phyloP scores from a whole-genome alignment of 1,284 basidiomycete species.

The Violaceomyces palustris region DNA sequence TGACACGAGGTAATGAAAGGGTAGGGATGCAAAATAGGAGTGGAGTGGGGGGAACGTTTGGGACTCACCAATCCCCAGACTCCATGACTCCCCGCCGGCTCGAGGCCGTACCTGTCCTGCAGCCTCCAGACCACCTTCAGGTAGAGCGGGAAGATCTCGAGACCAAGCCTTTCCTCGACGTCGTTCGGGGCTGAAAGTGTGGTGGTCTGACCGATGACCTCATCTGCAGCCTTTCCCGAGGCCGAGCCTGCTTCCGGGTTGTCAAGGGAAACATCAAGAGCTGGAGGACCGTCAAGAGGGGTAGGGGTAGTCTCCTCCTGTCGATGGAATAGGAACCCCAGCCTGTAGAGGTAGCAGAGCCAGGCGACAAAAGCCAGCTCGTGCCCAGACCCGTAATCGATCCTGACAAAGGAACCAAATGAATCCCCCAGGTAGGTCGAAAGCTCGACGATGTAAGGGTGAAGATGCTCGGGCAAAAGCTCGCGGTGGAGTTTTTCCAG shows the following conservation, averaged over 20 bases:
- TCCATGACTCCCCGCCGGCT: constrained; percentile 94
- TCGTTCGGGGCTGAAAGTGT: background rate
- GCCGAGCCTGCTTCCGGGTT: background rate
- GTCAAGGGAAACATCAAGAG: too few species aligned
- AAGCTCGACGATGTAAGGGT: constrained; percentile 61
- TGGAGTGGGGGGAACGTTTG: too few species aligned
- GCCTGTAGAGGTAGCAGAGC: constrained; percentile 34
- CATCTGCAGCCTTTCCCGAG: background rate
- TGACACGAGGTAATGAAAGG: too few species aligned
- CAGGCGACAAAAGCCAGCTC: constrained; percentile 58
- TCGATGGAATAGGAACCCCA: constrained; percentile 30
- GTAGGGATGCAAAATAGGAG: too few species aligned
- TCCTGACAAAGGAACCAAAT: constrained; percentile 83
- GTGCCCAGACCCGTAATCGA: constrained; percentile 96
- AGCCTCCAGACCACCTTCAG: constrained; percentile 75
- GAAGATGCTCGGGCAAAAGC: constrained; percentile 58
- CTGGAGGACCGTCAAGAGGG: too few species aligned
- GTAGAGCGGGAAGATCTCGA: constrained; percentile 71
- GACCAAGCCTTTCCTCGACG: constrained; percentile 36
- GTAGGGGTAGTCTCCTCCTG: too few species aligned
- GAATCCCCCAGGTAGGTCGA: constrained; percentile 73
- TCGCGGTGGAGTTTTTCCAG: constrained; percentile 45
- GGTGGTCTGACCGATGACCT: background rate
- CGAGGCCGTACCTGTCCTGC: constrained; percentile 83
- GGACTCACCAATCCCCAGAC: constrained; percentile 97